Conservation (phyloP, 257 asterid genomes). For the Solanum megistacrolobum region DNA sequence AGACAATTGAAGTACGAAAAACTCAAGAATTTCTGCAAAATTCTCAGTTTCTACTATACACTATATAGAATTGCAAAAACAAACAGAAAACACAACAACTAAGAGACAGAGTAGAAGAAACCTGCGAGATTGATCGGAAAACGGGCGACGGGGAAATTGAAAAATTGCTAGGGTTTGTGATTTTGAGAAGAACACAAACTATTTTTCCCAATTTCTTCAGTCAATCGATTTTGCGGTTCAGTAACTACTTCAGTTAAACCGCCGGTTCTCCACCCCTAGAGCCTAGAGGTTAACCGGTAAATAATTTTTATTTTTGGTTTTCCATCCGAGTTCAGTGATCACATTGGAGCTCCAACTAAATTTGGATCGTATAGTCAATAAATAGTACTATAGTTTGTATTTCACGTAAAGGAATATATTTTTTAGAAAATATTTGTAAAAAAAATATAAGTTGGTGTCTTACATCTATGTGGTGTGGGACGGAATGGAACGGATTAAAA, state of each 20-base stretch:
- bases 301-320: neutral
- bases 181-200: neutral
- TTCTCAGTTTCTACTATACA: neutral
- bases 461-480: neutral
- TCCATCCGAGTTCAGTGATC: neutral
- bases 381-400: too few species aligned
- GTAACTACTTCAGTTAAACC: neutral
- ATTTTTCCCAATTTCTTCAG: neutral
- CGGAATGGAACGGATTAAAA: rapidly evolving
- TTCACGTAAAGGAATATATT: neutral
- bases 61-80: neutral
- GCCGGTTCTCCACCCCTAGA: neutral
- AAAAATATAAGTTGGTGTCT: neutral
- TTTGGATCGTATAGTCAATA: too few species aligned
- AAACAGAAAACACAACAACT: neutral
- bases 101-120: neutral
- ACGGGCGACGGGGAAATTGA: neutral
- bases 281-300: neutral
- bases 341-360: too few species aligned
- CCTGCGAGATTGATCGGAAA: neutral
- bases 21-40: neutral
- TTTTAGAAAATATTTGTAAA: neutral
- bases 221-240: neutral
- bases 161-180: neutral
- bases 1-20: neutral